Conservation (phyloP, 1,284 basidiomycete species). For the Apiotrichum laibachii region DNA sequence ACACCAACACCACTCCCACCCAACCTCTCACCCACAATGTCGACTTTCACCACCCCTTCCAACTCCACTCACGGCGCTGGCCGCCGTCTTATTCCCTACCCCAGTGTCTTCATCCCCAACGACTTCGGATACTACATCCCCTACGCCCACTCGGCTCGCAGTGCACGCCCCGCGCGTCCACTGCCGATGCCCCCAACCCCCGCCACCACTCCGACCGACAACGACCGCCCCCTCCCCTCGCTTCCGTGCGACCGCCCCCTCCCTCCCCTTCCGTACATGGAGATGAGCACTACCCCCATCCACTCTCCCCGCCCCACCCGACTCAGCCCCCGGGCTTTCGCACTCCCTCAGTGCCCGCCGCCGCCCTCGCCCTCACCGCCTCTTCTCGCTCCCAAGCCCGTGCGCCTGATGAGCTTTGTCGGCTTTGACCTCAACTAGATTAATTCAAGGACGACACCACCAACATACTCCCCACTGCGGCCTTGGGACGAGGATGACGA, state of each 20-base stretch:
- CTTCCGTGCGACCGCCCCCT: not conserved
- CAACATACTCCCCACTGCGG: too few relatives aligned
- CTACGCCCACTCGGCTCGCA: too few relatives aligned
- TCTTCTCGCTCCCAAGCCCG: not conserved
- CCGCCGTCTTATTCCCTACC: not conserved
- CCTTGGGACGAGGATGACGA: too few relatives aligned
- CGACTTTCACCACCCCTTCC: not conserved
- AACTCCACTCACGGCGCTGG: not conserved
- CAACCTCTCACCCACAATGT: not conserved
- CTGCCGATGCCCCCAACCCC: not conserved
- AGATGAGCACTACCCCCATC: not conserved
- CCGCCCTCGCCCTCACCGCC: not conserved
- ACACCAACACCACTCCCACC: not conserved
- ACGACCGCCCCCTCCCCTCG: not conserved
- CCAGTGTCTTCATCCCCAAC: not conserved
- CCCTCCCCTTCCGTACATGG: too few relatives aligned
- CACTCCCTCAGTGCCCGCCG: not conserved
- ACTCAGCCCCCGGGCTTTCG: not conserved
- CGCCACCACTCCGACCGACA: not conserved
- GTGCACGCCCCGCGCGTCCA: too few relatives aligned
- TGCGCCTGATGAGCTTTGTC: too few relatives aligned
- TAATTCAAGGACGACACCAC: too few relatives aligned
- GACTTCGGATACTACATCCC: not conserved
- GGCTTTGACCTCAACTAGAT: too few relatives aligned
- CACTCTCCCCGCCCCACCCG: not conserved